phyloP scores from a whole-genome alignment of 2,329 filamentous ascomycete species.

The Trichoderma citrinoviride region DNA sequence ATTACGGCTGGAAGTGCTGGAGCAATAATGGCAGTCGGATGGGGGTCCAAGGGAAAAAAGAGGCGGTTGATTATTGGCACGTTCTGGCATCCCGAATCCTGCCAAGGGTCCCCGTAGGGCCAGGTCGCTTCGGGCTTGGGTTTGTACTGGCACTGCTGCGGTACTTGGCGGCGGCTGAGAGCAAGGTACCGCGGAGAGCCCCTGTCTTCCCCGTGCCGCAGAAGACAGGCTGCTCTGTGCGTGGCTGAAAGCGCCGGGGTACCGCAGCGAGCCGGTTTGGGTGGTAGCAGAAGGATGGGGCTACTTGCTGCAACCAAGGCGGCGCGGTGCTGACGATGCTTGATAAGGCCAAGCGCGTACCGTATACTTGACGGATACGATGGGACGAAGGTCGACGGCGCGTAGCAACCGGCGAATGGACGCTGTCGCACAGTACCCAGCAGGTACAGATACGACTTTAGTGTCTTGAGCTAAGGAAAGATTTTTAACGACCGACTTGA shows the following conservation, averaged over 20 bases:
- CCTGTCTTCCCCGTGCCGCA: neutral
- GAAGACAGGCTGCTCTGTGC: neutral
- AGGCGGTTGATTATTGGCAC: slow-evolving; percentile 17
- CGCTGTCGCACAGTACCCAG: neutral
- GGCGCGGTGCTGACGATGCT: slow-evolving; percentile 14
- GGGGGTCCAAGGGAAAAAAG: slow-evolving; percentile 11
- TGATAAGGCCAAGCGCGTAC: slow-evolving; percentile 15
- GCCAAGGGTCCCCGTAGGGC: slow-evolving; percentile 17
- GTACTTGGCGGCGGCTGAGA: slow-evolving; percentile 7
- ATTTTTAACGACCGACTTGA: too few relatives aligned
- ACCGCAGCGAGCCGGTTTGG: neutral
- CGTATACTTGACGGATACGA: slow-evolving; percentile 3
- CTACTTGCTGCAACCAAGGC: neutral
- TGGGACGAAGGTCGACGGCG: neutral
- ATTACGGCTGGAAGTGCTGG: neutral
- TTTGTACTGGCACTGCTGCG: neutral
- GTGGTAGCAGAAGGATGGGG: slow-evolving; percentile 1
- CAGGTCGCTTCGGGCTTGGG: slow-evolving; percentile 6
- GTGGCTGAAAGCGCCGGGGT: slow-evolving; percentile 3
- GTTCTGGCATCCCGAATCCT: slow-evolving; percentile 4
- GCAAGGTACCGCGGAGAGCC: neutral
- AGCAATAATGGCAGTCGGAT: neutral
- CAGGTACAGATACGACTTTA: neutral
- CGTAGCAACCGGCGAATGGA: neutral
- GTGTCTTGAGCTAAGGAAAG: too few relatives aligned